Percentiles rank a stretch among this genome's conserved stretches.
These are phyloP conservation scores for Aspergillus affinis DNA, from an alignment of 495 filamentous ascomycete species.

Conservation along the genomic window DNA sequence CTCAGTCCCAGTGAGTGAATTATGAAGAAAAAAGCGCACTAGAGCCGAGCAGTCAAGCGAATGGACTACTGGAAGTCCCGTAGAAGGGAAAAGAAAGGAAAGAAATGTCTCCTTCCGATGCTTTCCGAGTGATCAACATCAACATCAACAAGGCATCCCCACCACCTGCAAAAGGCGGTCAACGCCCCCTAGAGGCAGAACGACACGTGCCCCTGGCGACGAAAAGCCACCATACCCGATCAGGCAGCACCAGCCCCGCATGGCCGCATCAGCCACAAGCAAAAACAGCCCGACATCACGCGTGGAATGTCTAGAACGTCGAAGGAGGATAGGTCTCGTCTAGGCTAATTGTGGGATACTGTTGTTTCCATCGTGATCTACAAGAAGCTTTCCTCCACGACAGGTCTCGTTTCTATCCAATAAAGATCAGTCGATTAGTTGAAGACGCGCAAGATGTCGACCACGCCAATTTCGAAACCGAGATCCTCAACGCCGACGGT, in stretches of 20 bases:
- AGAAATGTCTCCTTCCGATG: neutral
- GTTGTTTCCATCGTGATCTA: neutral
- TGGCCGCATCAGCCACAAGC: neutral
- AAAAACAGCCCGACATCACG: neutral
- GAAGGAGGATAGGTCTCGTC: neutral
- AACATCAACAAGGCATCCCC: neutral
- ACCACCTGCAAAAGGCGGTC: neutral
- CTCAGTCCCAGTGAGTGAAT: neutral
- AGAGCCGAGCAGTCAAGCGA: neutral
- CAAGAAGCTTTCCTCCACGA: neutral
- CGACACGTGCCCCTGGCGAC: neutral
- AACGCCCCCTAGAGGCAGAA: neutral
- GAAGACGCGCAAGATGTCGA: slow-evolving; percentile 17
- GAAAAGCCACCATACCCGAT: neutral
- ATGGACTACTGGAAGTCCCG: neutral
- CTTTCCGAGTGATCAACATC: neutral
- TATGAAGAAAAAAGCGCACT: neutral
- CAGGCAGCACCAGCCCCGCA: neutral
- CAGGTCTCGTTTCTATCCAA: neutral
- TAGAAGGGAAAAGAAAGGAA: neutral
- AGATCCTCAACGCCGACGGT: slow-evolving; percentile 35
- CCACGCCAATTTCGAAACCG: slow-evolving; percentile 16
- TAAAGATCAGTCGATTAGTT: neutral
- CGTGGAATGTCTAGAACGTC: neutral
- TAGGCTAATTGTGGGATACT: neutral